A percentile compares a stretch with the other conserved stretches of the same genome.
phyloP scores from a whole-genome alignment of 2,329 filamentous ascomycete genomes.

The Lithohypha guttulata region DNA sequence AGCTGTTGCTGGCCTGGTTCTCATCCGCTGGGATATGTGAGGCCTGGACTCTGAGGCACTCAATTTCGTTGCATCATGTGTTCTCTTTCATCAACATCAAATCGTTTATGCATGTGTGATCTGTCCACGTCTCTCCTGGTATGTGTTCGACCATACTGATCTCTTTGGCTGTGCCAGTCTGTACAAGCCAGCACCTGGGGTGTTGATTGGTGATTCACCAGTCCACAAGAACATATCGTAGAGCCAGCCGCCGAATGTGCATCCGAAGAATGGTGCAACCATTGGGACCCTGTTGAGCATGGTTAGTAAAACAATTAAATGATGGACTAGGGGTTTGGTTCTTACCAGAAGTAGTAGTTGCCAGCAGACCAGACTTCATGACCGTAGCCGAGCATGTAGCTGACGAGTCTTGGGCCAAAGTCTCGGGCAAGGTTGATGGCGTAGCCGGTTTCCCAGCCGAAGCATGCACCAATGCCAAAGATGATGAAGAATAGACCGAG shows the following conservation, averaged over 20 bases:
- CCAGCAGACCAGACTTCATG: conserved; percentile 56
- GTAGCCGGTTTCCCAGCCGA: conserved; percentile 68
- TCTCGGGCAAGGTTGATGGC: conserved; percentile 65
- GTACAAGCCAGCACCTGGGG: conserved; percentile 51
- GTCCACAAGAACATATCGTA: conserved; percentile 62
- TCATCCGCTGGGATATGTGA: too few species aligned
- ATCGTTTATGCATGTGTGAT: background rate
- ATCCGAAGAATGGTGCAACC: conserved; percentile 58
- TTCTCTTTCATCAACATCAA: too few species aligned
- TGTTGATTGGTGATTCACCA: conserved; percentile 57
- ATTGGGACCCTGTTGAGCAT: conserved; percentile 49
- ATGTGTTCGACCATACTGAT: conserved; percentile 20
- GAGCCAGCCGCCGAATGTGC: conserved; percentile 52
- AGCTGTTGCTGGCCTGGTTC: too few species aligned
- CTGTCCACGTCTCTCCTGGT: conserved; percentile 9
- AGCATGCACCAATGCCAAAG: conserved; percentile 62
- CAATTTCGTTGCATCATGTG: too few species aligned
- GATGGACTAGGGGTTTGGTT: too few species aligned
- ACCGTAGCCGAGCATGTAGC: conserved; percentile 57
- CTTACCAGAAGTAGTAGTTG: conserved; percentile 44
- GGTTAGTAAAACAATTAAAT: background rate
- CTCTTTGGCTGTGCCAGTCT: conserved; percentile 32
- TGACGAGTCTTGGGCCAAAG: conserved; percentile 57
- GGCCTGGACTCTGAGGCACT: too few species aligned
- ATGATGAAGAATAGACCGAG: conserved; percentile 61